These are phyloP conservation scores for Osmanthus fragrans DNA, from an alignment of 257 asterid genomes.

Conservation along the genomic window DNA sequence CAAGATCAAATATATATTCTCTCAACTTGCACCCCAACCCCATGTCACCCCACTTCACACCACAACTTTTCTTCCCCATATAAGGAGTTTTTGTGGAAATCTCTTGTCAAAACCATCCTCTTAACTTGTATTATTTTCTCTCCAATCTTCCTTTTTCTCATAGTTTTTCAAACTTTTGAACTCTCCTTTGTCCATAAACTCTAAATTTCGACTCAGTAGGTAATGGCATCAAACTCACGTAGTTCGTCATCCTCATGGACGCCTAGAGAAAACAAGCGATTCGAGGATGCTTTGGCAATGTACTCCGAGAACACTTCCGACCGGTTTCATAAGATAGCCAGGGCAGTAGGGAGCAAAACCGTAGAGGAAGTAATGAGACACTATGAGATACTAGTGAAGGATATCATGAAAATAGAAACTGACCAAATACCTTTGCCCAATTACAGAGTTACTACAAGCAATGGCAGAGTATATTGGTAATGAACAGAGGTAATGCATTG, in stretches of 20 bases:
- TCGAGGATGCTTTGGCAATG: background rate
- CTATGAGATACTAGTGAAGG: constrained; percentile 1
- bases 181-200: background rate
- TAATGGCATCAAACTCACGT: background rate
- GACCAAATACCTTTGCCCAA: background rate
- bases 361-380: background rate
- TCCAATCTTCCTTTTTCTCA: background rate
- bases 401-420: background rate
- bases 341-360: background rate
- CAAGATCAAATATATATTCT: background rate
- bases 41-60: background rate
- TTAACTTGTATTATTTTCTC: background rate
- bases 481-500: constrained; percentile 1
- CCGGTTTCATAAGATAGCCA: background rate
- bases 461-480: background rate
- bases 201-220: background rate
- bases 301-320: background rate
- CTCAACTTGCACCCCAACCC: background rate
- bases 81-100: background rate
- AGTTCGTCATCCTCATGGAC: background rate
- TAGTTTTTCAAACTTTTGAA: background rate
- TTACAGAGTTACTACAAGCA: background rate
- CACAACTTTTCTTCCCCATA: background rate
- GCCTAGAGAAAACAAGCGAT: constrained; percentile 1
- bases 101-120: background rate